Base-by-base conservation (phyloP, 371 early-diverging fungal species). In the Mortierella sp. region DNA sequence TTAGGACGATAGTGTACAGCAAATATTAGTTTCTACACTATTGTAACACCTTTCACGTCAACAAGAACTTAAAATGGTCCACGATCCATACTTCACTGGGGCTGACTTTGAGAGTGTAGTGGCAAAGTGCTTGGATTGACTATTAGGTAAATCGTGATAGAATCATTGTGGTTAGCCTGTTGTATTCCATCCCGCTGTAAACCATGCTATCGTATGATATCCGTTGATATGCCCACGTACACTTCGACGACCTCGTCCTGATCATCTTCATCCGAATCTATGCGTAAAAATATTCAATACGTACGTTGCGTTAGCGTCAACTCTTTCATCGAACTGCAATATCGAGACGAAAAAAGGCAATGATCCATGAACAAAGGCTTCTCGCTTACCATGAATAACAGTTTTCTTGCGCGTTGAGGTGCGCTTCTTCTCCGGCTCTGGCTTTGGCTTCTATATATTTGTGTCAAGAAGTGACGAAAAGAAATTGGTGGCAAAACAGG, bases 401-500 rank as follows among this genome's bases (percentile, higher is more conserved):
- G 67, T 71, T 72, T 75, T 78, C 63, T 64, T 78, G 52, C 83
- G 74, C 6, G 77, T 10, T 1, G 53, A 16, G 6, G 64, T 7
- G 19, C 66, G 55, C 26, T 75, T 78, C 67, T 78, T 81, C 66
- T 77, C 74, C 8, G 77, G 77, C n/a, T 63, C 82, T 0, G 74
- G 58, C 11, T 68, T 77, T 0, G 74, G 69, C 55, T 77, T 69
- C 79, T 71, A 48, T 45, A 8, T 64, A 44, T 24, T 45, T 44
- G 29, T 19, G 34, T 2, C 37, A 53, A 26, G 22, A 47, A 16
- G 14, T 5, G 26, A 24, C n/a, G 19, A 26, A 10, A 1, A 66
- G 70, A 69, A 71, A 66, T 84, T 84, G 79, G 84, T 84, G 84
- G 79, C 84, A 84, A 84, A 79, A 48, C 6, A 2, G 64, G 45